Percentiles rank a stretch among this genome's conserved stretches.
Evolutionary conservation across 345 rosid species (phyloP).

Genomic region (Euclidium syriacum): DNA sequence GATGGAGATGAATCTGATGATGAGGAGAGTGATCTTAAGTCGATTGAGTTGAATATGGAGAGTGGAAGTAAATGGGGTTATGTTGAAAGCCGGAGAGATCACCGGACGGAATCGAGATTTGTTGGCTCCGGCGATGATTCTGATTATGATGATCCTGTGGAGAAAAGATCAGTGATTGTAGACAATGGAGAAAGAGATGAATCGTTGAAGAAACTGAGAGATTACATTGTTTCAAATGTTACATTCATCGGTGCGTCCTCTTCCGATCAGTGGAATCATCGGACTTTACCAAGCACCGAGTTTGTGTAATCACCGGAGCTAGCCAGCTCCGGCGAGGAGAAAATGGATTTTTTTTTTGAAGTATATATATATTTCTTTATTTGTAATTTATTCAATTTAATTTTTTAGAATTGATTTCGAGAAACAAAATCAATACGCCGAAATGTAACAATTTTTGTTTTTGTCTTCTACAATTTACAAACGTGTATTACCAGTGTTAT

Average conservation of each 20-base stretch:
- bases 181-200: conserved; percentile 46
- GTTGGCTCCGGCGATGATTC: conserved; percentile 29
- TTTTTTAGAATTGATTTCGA: neutral
- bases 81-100: conserved; percentile 19
- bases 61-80: conserved; percentile 80
- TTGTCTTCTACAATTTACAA: too few species aligned
- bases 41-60: conserved; percentile 89
- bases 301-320: conserved; percentile 24
- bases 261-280: conserved; percentile 24
- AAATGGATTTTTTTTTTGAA: neutral
- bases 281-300: conserved; percentile 15
- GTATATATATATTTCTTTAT: neutral
- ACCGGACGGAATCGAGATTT: neutral
- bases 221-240: conserved; percentile 43
- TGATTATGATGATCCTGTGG: conserved; percentile 37
- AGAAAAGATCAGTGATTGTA: conserved; percentile 35
- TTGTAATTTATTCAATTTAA: conserved; percentile 5
- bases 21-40: conserved; percentile 82
- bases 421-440: neutral
- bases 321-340: conserved; percentile 7
- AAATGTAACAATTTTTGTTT: too few species aligned
- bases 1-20: conserved; percentile 46
- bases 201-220: conserved; percentile 49
- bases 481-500: too few species aligned
- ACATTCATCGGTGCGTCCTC: conserved; percentile 22